These are phyloP conservation scores for Meredithiella fracta DNA, from an alignment of 2,329 filamentous ascomycete species.

Conservation along the genomic window DNA sequence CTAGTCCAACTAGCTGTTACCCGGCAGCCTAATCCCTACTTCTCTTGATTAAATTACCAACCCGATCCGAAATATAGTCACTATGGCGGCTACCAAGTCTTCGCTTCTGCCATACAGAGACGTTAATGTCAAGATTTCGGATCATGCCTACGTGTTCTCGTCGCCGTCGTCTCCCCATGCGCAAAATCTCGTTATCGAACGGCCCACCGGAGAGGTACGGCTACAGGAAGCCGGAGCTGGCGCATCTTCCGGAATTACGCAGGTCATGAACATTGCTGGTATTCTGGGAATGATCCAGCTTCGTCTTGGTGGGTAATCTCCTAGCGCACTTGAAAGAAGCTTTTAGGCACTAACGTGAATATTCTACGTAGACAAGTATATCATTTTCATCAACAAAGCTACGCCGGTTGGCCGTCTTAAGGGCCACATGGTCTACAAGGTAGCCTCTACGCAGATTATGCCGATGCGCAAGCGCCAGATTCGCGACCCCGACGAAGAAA, in stretches of 20 bases:
- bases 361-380: slow-evolving; percentile 62
- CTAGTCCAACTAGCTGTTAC: too few species aligned
- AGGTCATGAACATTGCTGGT: slow-evolving; percentile 82
- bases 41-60: neutral
- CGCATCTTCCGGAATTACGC: slow-evolving; percentile 51
- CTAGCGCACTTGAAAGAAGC: neutral
- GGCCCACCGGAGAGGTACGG: slow-evolving; percentile 79
- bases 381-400: slow-evolving; percentile 89
- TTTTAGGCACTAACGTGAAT: neutral
- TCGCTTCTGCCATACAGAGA: slow-evolving; percentile 61
- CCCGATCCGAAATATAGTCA: neutral
- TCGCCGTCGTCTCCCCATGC: slow-evolving; percentile 87
- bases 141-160: slow-evolving; percentile 88
- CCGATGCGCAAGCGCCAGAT: slow-evolving; percentile 84
- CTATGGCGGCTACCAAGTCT: slow-evolving; percentile 25
- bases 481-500: slow-evolving; percentile 86
- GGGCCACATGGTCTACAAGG: slow-evolving; percentile 91
- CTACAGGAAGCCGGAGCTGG: slow-evolving; percentile 64
- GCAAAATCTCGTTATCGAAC: slow-evolving; percentile 73
- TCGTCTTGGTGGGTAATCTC: slow-evolving; percentile 53
- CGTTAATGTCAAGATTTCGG: slow-evolving; percentile 87
- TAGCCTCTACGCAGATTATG: slow-evolving; percentile 79
- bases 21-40: too few species aligned
- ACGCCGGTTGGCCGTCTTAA: slow-evolving; percentile 79
- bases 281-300: slow-evolving; percentile 89